Evolutionary conservation across 768 basidiomycete genomes (phyloP).

Genomic region (Boletus rubescentipes): DNA sequence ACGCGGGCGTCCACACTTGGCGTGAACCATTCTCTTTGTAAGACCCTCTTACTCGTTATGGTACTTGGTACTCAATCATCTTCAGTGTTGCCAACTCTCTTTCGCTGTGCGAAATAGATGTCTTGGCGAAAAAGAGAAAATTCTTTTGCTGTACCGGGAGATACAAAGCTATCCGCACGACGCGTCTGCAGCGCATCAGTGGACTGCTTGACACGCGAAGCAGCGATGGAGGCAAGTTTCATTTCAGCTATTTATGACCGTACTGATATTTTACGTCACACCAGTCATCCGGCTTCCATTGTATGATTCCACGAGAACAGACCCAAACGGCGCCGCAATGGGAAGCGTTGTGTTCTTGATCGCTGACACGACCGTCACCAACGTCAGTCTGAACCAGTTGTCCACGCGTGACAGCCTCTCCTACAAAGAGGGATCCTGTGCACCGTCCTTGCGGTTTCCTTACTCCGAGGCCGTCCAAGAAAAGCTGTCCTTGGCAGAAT

Average conservation of each 20-base stretch:
- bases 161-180: constrained; percentile 30
- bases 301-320: constrained; percentile 31
- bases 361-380: constrained; percentile 14
- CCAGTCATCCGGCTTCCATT: constrained; percentile 33
- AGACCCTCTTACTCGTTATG: not conserved
- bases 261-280: constrained; percentile 31
- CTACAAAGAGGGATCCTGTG: constrained; percentile 11
- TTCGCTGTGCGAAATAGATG: constrained; percentile 30
- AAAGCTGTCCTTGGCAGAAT: constrained; percentile 20
- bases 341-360: constrained; percentile 31
- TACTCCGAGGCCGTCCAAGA: constrained; percentile 21
- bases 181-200: constrained; percentile 24
- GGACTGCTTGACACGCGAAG: constrained; percentile 29
- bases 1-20: constrained; percentile 27
- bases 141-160: constrained; percentile 29
- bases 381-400: constrained; percentile 11
- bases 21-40: constrained; percentile 32
- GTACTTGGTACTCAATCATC: constrained; percentile 9
- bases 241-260: constrained; percentile 30
- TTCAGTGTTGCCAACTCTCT: constrained; percentile 17
- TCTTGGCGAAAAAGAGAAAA: constrained; percentile 27
- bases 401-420: constrained; percentile 22
- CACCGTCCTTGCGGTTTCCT: constrained; percentile 14
- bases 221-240: constrained; percentile 28
- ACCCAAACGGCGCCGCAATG: constrained; percentile 25